Percentiles rank a stretch among this genome's conserved stretches.
These are phyloP conservation scores for Aspergillus piperis DNA, from an alignment of 2,329 filamentous ascomycete species.

Conservation along the genomic window DNA sequence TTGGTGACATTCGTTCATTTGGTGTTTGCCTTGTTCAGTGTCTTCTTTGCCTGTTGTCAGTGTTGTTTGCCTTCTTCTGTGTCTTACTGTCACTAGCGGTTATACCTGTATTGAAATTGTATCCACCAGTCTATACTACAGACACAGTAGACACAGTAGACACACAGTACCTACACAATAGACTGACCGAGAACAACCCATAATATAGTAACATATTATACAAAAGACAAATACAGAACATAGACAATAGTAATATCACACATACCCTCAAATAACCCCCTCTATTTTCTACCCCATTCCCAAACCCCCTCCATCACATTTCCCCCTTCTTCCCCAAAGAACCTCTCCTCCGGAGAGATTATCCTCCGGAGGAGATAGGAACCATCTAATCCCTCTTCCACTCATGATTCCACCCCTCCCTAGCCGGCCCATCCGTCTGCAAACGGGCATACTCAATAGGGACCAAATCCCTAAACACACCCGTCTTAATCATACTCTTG, in stretches of 20 bases:
- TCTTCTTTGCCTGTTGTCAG: neutral
- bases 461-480: slow-evolving; percentile 71
- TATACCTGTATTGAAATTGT: neutral
- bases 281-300: neutral
- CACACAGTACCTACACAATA: no score
- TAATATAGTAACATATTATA: neutral
- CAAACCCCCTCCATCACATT: no score
- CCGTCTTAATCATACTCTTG: slow-evolving; percentile 87
- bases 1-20: slow-evolving; percentile 32
- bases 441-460: slow-evolving; percentile 81
- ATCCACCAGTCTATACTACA: neutral
- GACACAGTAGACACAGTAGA: no score
- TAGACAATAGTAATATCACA: neutral
- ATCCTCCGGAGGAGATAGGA: neutral
- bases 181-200: no score
- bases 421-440: slow-evolving; percentile 77
- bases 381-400: slow-evolving; percentile 67
- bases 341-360: neutral
- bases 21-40: neutral
- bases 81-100: neutral
- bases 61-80: neutral
- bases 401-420: slow-evolving; percentile 84
- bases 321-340: neutral
- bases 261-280: neutral
- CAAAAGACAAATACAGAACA: neutral